Conservation (phyloP, 306 rosid genomes). For the Prunus salicina region DNA sequence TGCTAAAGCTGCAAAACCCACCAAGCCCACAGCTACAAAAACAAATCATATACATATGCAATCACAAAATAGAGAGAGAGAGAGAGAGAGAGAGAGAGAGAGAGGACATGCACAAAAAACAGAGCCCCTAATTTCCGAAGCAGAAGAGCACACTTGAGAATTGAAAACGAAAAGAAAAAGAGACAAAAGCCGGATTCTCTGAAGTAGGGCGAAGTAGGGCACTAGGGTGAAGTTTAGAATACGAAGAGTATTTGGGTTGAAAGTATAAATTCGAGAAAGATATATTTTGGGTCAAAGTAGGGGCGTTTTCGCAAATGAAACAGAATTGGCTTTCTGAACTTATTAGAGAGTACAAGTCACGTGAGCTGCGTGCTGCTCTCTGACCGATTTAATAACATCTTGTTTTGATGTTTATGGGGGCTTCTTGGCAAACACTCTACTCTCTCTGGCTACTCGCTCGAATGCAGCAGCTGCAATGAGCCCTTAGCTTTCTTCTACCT, state of each 20-base stretch:
- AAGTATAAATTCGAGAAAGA: background rate
- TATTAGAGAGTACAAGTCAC: constrained; percentile 42
- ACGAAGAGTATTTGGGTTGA: background rate
- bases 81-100: background rate
- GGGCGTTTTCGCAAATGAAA: constrained; percentile 5
- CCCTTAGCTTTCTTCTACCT: background rate
- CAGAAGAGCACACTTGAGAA: background rate
- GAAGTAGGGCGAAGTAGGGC: background rate
- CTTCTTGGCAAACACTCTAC: constrained; percentile 9
- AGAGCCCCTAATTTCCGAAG: background rate
- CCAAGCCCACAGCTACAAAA: background rate
- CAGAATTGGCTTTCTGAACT: constrained; percentile 25
- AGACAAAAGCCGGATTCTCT: constrained; percentile 40
- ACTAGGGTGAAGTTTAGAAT: background rate
- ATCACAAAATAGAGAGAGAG: background rate
- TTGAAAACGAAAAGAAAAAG: background rate
- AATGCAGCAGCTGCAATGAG: background rate
- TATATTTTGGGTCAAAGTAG: background rate
- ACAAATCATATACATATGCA: background rate
- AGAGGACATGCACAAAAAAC: background rate
- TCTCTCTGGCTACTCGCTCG: background rate
- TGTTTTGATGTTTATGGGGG: constrained; percentile 2
- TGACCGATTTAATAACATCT: constrained; percentile 40
- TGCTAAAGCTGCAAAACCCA: constrained; percentile 30
- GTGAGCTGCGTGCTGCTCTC: constrained; percentile 64